A percentile compares a stretch with the other conserved stretches of the same genome.
Conservation (phyloP, 208 protist species). For the Acanthamoeba culbertsoni region DNA sequence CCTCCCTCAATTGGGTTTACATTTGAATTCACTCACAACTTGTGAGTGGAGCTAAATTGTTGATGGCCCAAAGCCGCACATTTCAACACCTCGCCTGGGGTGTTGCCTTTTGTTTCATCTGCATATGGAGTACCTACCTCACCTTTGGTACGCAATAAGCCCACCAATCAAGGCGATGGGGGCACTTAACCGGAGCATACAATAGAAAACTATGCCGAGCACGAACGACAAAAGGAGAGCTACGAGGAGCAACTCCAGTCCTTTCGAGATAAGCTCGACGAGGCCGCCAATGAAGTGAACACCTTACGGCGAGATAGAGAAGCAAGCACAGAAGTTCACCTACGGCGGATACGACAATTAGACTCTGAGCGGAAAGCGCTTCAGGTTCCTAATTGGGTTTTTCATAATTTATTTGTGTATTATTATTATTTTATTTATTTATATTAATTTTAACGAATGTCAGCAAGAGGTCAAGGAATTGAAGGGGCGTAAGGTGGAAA, state of each 20-base stretch:
- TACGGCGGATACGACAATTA: not conserved
- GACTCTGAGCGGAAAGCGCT: not conserved
- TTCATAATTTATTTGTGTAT: too few relatives aligned
- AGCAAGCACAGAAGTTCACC: not conserved
- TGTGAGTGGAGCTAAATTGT: too few relatives aligned
- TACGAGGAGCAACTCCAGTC: slow-evolving; percentile 7
- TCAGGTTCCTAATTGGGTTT: too few relatives aligned
- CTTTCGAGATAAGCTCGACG: not conserved
- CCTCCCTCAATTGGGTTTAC: not conserved
- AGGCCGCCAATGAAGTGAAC: not conserved
- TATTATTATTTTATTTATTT: too few relatives aligned
- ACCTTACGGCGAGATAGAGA: not conserved
- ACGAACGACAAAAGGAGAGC: not conserved
- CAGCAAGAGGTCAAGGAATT: too few relatives aligned
- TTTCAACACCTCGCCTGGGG: slow-evolving; percentile 38
- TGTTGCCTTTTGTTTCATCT: slow-evolving; percentile 37
- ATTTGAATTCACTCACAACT: not conserved
- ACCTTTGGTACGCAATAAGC: not conserved
- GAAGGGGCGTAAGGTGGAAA: too few relatives aligned
- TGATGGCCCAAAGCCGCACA: not conserved
- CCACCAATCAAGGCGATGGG: not conserved
- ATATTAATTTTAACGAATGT: too few relatives aligned
- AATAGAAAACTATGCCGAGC: slow-evolving; percentile 26
- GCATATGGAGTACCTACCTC: slow-evolving; percentile 45
- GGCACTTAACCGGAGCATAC: not conserved